Conservation (phyloP, 768 basidiomycete genomes). For the Gymnopilus junonius region DNA sequence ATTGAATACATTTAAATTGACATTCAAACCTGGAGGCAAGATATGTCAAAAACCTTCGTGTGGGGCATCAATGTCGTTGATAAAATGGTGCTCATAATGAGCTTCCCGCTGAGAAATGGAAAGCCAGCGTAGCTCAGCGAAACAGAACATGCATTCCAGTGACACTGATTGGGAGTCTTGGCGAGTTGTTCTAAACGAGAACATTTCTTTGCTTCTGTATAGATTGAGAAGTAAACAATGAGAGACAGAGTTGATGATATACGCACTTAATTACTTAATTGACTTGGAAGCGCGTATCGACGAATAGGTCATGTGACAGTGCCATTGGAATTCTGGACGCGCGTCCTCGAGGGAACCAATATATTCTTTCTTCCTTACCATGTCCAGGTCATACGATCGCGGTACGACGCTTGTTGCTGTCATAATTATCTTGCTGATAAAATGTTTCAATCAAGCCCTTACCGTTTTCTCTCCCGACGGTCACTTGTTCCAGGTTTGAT, state of each 20-base stretch:
- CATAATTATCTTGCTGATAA: background rate
- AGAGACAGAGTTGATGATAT: background rate
- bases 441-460: constrained; percentile 59
- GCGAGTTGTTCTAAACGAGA: background rate
- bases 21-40: background rate
- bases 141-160: constrained; percentile 57
- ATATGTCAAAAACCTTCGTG: constrained; percentile 9
- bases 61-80: constrained; percentile 13
- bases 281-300: background rate
- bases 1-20: background rate
- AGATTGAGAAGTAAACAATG: background rate
- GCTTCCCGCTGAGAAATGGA: constrained; percentile 42
- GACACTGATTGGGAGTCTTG: constrained; percentile 6
- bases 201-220: background rate
- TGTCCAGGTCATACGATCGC: constrained; percentile 98
- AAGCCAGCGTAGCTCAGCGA: constrained; percentile 40
- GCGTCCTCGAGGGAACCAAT: constrained; percentile 43
- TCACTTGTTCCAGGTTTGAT: constrained; percentile 90
- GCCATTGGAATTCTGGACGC: constrained; percentile 46
- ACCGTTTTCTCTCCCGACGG: constrained; percentile 99
- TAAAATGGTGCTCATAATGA: constrained; percentile 62
- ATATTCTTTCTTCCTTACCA: constrained; percentile 36
- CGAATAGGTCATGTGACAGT: constrained; percentile 27
- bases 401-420: constrained; percentile 46
- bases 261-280: background rate